Base-by-base conservation (phyloP, 352 stramenopile genomes). In the Globisporangium barbulae region DNA sequence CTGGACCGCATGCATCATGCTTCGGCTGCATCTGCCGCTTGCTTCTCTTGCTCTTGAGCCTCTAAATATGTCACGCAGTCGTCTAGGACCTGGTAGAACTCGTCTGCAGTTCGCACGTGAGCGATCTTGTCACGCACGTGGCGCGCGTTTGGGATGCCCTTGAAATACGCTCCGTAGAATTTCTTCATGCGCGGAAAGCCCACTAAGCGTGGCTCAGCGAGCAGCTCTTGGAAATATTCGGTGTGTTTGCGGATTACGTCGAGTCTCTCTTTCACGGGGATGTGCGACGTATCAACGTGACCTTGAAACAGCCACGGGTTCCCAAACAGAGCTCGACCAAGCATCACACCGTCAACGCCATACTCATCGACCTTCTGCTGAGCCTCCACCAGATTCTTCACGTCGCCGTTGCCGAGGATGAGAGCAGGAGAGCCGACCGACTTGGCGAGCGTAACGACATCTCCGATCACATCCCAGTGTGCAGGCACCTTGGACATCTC, bases 261-360 rank as follows among this genome's bases (percentile, higher is more conserved):
- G 19, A 91, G 65, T 33, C 81, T 85, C 22, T 85, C 79, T 22
- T 74, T 67, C 5, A 85, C 53, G 30, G 76, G 44, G 15, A 90
- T 66, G 64, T 90, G 78, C 21, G 73, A 75, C 1, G 74, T 88
- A 57, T 86, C 78, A 0, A 65, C 49, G 39, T 82, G 76, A 17
- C 85, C 80, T 59, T 90, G 78, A 21, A 94, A 94, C 21, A 94
- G 75, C 85, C 83, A 91, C 53, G 85, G 83, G 50, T 91, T 94
- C 15, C 83, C 85, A 59, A 94, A 92, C 2, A 93, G 61, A 25
- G 79, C 85, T 13, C 85, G 80, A 0, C 85, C 85, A 15, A 93
- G 68, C 85, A 94, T 94, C 22, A 93, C 75, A 10, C 85, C 85
- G 49, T 94, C 85, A 6, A 93, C 71, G 15, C 81, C 82, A 56